Evolutionary conservation across 1,284 basidiomycete genomes (phyloP).

Genomic region (Clitocybe nebularis): DNA sequence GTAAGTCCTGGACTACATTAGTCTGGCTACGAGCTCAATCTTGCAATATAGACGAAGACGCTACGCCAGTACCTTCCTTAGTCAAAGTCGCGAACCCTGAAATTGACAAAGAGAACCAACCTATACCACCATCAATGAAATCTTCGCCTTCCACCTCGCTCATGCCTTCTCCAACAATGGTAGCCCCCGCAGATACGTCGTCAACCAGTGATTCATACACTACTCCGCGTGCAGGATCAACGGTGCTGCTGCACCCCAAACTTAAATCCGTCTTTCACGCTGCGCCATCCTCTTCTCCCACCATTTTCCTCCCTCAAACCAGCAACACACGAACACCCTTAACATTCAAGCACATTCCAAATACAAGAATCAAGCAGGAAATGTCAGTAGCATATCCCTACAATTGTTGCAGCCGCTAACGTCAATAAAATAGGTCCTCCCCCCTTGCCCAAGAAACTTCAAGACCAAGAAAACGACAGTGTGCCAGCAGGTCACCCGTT

Average conservation of each 20-base stretch:
- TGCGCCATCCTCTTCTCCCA: slow-evolving; percentile 21
- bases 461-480: background rate
- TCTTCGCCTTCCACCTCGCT: slow-evolving; percentile 2
- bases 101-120: slow-evolving; percentile 23
- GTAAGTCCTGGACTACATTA: background rate
- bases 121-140: slow-evolving; percentile 9
- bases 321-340: slow-evolving; percentile 17
- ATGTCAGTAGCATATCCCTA: no score
- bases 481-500: slow-evolving; percentile 7
- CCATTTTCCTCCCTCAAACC: slow-evolving; percentile 12
- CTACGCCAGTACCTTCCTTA: background rate
- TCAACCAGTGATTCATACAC: background rate
- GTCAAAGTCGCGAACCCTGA: slow-evolving; percentile 15
- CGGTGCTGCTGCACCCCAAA: slow-evolving; percentile 12
- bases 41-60: no score
- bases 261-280: slow-evolving; percentile 15
- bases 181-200: background rate
- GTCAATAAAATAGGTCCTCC: background rate
- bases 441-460: background rate
- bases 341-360: slow-evolving; percentile 14
- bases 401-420: no score
- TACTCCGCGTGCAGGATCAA: slow-evolving; percentile 1
- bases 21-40: no score
- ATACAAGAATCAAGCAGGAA: slow-evolving; percentile 7
- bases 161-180: slow-evolving; percentile 11